These are phyloP conservation scores for Hypoxylon sp. DNA, from an alignment of 2,329 filamentous ascomycete genomes.

Conservation along the genomic window DNA sequence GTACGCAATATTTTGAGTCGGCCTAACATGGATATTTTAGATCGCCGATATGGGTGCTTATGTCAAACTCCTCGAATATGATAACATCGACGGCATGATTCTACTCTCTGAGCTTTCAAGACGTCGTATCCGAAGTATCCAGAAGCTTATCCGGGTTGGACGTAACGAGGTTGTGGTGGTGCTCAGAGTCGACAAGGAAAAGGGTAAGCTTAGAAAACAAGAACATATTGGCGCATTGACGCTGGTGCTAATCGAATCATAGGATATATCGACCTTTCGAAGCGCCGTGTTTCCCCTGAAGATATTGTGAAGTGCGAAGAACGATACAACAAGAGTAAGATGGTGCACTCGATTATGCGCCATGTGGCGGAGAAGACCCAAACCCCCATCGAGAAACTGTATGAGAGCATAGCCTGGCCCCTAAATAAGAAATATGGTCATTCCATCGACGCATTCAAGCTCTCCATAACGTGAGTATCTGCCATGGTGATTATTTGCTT, in stretches of 20 bases:
- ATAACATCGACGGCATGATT: constrained; percentile 99
- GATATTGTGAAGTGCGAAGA: constrained; percentile 99
- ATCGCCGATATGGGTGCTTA: constrained; percentile 99
- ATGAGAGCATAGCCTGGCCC: constrained; percentile 96
- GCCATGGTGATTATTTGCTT: constrained; percentile 21
- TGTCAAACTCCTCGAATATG: constrained; percentile 99
- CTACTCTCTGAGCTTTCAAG: constrained; percentile 96
- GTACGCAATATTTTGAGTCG: constrained; percentile 17
- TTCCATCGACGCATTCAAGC: constrained; percentile 97
- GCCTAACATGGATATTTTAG: constrained; percentile 60
- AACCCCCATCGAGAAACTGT: constrained; percentile 93
- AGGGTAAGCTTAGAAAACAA: constrained; percentile 70
- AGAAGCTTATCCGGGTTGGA: constrained; percentile 98
- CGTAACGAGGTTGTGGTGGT: constrained; percentile 99
- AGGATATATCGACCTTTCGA: constrained; percentile 98
- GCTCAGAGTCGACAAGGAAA: constrained; percentile 98
- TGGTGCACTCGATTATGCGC: constrained; percentile 98
- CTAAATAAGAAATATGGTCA: constrained; percentile 98
- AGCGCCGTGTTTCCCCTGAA: constrained; percentile 96
- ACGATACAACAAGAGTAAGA: constrained; percentile 99
- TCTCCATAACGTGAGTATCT: constrained; percentile 88
- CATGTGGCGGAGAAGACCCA: constrained; percentile 98
- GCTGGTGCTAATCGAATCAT: constrained; percentile 44
- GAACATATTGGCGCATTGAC: constrained; percentile 22
- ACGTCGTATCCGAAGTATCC: constrained; percentile 98